A percentile compares a stretch with the other conserved stretches of the same genome.
Evolutionary conservation across 2,329 filamentous ascomycete genomes (phyloP).

Genomic region (Claviceps humidiphila): DNA sequence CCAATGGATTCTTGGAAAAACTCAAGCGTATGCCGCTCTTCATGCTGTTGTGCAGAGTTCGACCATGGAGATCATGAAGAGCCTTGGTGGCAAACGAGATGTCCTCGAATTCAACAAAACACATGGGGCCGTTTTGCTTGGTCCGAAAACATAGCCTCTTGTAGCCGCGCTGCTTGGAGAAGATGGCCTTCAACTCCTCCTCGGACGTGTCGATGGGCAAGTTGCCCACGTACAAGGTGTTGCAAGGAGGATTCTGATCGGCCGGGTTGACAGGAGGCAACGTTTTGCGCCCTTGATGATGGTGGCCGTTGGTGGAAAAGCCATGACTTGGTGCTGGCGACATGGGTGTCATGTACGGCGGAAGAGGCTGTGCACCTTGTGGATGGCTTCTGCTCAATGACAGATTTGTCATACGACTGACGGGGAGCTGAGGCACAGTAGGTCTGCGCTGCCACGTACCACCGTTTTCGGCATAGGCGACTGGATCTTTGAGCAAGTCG

Average conservation of each 20-base stretch:
- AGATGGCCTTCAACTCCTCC: conserved; percentile 87
- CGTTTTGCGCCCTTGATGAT: conserved; percentile 44
- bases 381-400: conserved; percentile 55
- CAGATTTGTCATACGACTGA: conserved; percentile 53
- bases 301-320: conserved; percentile 29
- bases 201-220: conserved; percentile 85
- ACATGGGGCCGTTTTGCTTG: conserved; percentile 94
- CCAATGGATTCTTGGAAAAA: conserved; percentile 94
- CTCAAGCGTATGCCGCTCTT: conserved; percentile 92
- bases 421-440: conserved; percentile 59
- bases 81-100: conserved; percentile 84
- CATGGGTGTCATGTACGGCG: conserved; percentile 36
- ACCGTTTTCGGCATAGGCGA: conserved; percentile 56
- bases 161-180: conserved; percentile 87
- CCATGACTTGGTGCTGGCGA: conserved; percentile 31
- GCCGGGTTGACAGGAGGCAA: conserved; percentile 86
- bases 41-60: conserved; percentile 75
- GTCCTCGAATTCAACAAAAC: conserved; percentile 96
- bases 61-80: conserved; percentile 78
- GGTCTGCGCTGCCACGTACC: conserved; percentile 41
- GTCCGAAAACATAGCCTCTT: conserved; percentile 90
- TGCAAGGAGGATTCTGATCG: conserved; percentile 94
- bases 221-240: conserved; percentile 97
- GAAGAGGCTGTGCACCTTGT: conserved; percentile 37
- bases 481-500: conserved; percentile 57